phyloP scores from a whole-genome alignment of 768 basidiomycete species.

The Dictyophora rubrovolvata region DNA sequence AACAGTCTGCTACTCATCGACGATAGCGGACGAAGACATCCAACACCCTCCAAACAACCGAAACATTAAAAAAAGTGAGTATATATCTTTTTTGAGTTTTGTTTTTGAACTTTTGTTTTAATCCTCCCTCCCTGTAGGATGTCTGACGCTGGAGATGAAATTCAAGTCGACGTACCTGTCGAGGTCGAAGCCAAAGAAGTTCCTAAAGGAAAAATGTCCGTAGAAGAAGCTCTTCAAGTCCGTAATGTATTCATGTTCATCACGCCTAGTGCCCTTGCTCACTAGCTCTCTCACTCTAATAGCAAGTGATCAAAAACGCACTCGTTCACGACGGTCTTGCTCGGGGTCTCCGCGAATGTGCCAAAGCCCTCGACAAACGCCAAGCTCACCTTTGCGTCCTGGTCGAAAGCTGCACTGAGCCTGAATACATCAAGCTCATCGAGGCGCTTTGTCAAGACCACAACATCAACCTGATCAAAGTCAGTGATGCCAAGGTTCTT shows the following conservation, averaged over 20 bases:
- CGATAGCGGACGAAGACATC: conserved; percentile 95
- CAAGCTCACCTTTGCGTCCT: conserved; percentile 98
- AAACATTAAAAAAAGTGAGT: conserved; percentile 21
- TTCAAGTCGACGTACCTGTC: conserved; percentile 68
- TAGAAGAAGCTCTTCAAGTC: conserved; percentile 91
- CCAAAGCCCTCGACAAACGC: conserved; percentile 97
- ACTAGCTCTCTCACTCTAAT: conserved; percentile 9
- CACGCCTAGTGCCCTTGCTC: background rate
- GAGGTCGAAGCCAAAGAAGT: conserved; percentile 74
- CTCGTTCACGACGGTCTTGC: conserved; percentile 97
- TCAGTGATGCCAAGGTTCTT: conserved; percentile 87
- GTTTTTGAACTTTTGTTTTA: background rate
- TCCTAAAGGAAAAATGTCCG: conserved; percentile 90
- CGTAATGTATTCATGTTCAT: conserved; percentile 10
- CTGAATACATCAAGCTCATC: conserved; percentile 99
- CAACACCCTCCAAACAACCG: conserved; percentile 15
- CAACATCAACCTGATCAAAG: conserved; percentile 99
- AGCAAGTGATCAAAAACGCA: conserved; percentile 99
- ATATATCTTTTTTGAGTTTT: background rate
- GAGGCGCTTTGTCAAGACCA: conserved; percentile 99
- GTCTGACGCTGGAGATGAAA: conserved; percentile 98
- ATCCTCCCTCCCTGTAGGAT: conserved; percentile 37
- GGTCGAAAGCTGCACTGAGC: conserved; percentile 97
- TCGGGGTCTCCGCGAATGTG: conserved; percentile 92
- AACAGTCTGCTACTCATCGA: conserved; percentile 56